Conservation (phyloP, 2,329 filamentous ascomycete species). For the Exophiala spinifera region DNA sequence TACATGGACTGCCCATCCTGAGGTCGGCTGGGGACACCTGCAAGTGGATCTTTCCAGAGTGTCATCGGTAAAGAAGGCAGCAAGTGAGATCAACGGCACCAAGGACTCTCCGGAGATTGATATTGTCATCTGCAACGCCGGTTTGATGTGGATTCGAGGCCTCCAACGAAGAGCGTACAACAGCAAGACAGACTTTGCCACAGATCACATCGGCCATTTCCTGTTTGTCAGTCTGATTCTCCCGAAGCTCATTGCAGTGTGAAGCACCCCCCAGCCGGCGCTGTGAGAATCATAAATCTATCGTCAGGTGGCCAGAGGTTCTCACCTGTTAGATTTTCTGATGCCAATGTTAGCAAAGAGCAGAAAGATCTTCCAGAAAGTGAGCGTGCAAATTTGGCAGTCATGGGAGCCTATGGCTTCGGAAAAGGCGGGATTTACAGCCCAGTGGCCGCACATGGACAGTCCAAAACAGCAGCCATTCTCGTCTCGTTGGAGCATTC, state of each 20-base stretch:
- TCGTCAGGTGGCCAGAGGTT: constrained; percentile 29
- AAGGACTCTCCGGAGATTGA: constrained; percentile 35
- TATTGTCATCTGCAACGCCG: constrained; percentile 46
- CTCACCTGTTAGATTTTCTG: constrained; percentile 34
- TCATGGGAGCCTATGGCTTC: constrained; percentile 1
- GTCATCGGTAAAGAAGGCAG: constrained; percentile 34
- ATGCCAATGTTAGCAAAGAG: constrained; percentile 34
- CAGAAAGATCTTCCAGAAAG: constrained; percentile 21
- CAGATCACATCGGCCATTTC: constrained; percentile 40
- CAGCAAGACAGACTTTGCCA: constrained; percentile 39
- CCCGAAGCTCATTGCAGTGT: constrained; percentile 34
- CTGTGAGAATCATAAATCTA: constrained; percentile 33
- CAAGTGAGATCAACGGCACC: constrained; percentile 28
- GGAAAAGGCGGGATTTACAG: constrained; percentile 30
- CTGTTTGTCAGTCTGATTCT: constrained; percentile 42
- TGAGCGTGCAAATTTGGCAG: constrained; percentile 15
- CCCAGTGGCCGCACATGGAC: constrained; percentile 42
- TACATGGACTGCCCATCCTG: constrained; percentile 25
- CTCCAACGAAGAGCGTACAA: constrained; percentile 30
- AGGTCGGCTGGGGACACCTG: constrained; percentile 30
- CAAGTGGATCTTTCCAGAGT: constrained; percentile 37
- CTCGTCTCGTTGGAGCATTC: constrained; percentile 42
- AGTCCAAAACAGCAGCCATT: constrained; percentile 48
- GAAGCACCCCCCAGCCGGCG: constrained; percentile 14
- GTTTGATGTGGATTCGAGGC: constrained; percentile 37